Evolutionary conservation across 805 yeast genomes (phyloP).

Genomic region (Lachancea sp.): DNA sequence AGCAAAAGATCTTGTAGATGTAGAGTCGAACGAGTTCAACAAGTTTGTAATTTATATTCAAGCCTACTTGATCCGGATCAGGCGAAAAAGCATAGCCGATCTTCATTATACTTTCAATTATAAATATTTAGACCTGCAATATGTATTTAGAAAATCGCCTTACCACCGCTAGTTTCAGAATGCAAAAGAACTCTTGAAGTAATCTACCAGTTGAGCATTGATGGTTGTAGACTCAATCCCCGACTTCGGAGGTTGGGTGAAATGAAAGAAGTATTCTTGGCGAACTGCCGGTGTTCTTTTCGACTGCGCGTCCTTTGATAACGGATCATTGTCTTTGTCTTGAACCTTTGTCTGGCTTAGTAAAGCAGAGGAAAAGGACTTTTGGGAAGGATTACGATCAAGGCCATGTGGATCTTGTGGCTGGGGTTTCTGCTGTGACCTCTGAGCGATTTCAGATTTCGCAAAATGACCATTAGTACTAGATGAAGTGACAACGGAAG

Average conservation of each 20-base stretch:
- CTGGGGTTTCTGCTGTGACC: no score
- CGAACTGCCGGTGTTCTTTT: not conserved
- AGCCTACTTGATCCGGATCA: no score
- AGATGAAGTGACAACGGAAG: no score
- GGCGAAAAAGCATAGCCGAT: no score
- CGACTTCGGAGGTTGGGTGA: slow-evolving; percentile 3
- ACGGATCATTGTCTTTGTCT: no score
- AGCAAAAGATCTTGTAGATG: slow-evolving; percentile 48
- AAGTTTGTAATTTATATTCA: no score
- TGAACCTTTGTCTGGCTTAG: no score
- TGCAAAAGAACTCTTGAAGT: not conserved
- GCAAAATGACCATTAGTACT: no score
- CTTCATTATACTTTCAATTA: not conserved
- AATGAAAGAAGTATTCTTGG: not conserved
- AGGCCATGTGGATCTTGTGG: not conserved
- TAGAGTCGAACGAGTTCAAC: no score
- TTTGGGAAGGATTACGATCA: no score
- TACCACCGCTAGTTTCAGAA: not conserved
- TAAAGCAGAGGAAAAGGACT: no score
- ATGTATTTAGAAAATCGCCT: not conserved
- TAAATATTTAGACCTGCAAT: not conserved
- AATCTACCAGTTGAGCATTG: not conserved
- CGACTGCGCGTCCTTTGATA: not conserved
- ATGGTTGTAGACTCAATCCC: not conserved
- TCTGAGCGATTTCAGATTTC: no score